phyloP scores from a whole-genome alignment of 2,329 filamentous ascomycete genomes.

The Colletotrichum filicis region DNA sequence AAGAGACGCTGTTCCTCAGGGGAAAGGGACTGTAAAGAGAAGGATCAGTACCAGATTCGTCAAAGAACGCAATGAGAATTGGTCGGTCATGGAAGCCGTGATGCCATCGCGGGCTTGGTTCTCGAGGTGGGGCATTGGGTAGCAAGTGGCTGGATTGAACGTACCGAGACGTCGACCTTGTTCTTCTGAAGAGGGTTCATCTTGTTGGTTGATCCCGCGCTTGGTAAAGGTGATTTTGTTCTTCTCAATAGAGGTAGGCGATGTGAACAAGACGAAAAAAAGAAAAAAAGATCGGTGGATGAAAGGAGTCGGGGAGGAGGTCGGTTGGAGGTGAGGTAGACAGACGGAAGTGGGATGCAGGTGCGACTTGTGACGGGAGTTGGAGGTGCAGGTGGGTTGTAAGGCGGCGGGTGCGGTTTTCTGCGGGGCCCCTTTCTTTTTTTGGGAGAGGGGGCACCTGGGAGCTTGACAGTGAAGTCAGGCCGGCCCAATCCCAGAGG shows the following conservation, averaged over 20 bases:
- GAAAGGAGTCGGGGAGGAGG: slow-evolving; percentile 12
- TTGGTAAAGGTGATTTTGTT: not conserved
- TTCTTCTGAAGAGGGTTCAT: slow-evolving; percentile 99
- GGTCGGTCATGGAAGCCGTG: not conserved
- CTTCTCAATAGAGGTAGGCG: not conserved
- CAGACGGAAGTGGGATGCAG: slow-evolving; percentile 20
- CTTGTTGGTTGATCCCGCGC: slow-evolving; percentile 40
- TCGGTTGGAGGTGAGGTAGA: slow-evolving; percentile 16
- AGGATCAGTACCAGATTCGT: slow-evolving; percentile 37
- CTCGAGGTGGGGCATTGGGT: slow-evolving; percentile 25
- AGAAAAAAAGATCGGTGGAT: not conserved
- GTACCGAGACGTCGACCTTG: slow-evolving; percentile 95
- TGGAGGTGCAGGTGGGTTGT: slow-evolving; percentile 32
- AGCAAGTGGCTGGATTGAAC: slow-evolving; percentile 49
- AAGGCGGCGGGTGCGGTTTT: slow-evolving; percentile 30
- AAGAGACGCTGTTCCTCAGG: slow-evolving; percentile 97
- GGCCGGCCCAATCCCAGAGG: slow-evolving; percentile 14
- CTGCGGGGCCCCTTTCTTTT: slow-evolving; percentile 32
- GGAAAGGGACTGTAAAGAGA: slow-evolving; percentile 76
- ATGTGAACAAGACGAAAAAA: not conserved
- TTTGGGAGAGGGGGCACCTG: slow-evolving; percentile 7
- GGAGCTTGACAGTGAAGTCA: slow-evolving; percentile 25
- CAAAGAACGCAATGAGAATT: not conserved
- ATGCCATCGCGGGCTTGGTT: slow-evolving; percentile 13
- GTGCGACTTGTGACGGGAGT: slow-evolving; percentile 30